Evolutionary conservation across 169 alveolate species (phyloP), one percentile per base, ranked within the genome.

Genomic region (Plasmodium malariae): DNA sequence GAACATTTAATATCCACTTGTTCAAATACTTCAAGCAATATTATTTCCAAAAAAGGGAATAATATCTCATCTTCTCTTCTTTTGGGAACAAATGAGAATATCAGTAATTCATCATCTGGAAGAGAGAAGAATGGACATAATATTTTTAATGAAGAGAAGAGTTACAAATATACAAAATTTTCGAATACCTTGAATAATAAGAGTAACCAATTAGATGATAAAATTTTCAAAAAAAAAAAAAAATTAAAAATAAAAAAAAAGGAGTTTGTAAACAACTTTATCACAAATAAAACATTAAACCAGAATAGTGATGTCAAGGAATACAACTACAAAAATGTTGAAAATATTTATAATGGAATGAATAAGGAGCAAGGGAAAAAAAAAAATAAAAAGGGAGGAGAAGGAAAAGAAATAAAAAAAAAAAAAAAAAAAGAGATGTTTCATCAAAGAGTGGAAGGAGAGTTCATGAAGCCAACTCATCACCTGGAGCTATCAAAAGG

Each of bases 141-240:
- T 21, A 70, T 32, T 43, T 70, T 6, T 48, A 48, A 19, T 17
- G 48, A 70, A 11, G 19, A 26, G 1, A 62, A 32, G 24, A 28
- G n/a, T 1, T 19, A 62, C 3, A 28, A 2, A 12, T 12, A 30
- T 4, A 62, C 30, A n/a, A n/a, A n/a, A n/a, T n/a, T n/a, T n/a
- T n/a, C n/a, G n/a, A n/a, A n/a, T n/a, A n/a, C n/a, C n/a, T n/a
- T n/a, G n/a, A 62, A 0, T 0, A 62, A 62, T 7, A 32, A 62
- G 0, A 12, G 32, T 7, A 6, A 32, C 9, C 51, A 32, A 1
- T 62, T 28, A n/a, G 26, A 28, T 62, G 6, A 62, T 11, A 3
- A 62, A 17, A 55, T 55, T 55, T 55, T 55, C 7, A 55, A 55
- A n/a, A 55, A 55, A 55, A n/a, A n/a, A n/a, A n/a, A n/a, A n/a